phyloP scores from a whole-genome alignment of 2,329 filamentous ascomycete genomes.

The Plenodomus lindquistii region DNA sequence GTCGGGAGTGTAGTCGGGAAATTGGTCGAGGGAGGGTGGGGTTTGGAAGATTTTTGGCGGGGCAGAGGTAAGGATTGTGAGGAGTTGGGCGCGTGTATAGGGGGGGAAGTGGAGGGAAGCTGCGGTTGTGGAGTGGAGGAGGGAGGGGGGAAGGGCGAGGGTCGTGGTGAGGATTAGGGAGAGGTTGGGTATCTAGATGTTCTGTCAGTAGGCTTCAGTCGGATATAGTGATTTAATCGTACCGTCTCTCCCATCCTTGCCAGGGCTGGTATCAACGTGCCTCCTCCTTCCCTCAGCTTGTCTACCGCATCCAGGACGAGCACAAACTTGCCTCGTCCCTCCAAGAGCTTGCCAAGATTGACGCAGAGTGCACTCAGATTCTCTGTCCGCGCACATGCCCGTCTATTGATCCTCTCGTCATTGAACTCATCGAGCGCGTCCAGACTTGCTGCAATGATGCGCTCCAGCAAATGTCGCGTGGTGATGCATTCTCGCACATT shows the following conservation, averaged over 20 bases:
- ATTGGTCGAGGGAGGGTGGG: constrained; percentile 45
- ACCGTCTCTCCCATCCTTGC: constrained; percentile 81
- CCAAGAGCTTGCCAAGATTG: constrained; percentile 68
- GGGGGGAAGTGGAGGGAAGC: constrained; percentile 82
- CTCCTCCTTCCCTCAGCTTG: constrained; percentile 75
- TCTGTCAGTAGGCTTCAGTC: constrained; percentile 8
- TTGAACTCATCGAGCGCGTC: constrained; percentile 49
- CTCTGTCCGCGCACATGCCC: constrained; percentile 70
- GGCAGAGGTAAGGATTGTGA: constrained; percentile 68
- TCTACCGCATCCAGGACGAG: constrained; percentile 89
- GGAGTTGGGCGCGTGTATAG: constrained; percentile 79
- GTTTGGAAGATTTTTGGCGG: constrained; percentile 54
- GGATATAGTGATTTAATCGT: constrained; percentile 38
- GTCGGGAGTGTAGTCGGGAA: constrained; percentile 50
- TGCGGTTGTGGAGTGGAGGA: constrained; percentile 70
- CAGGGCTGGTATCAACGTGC: constrained; percentile 78
- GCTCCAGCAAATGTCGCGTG: constrained; percentile 75
- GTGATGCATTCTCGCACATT: constrained; percentile 78
- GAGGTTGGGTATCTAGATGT: constrained; percentile 71
- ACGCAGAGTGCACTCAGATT: constrained; percentile 76
- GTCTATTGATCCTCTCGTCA: constrained; percentile 39
- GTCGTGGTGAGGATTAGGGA: constrained; percentile 78
- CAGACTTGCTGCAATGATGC: constrained; percentile 60
- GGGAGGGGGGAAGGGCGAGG: constrained; percentile 65
- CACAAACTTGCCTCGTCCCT: constrained; percentile 66